Base-by-base conservation (phyloP, 2,329 filamentous ascomycete species). In the Penicillium thymicola region DNA sequence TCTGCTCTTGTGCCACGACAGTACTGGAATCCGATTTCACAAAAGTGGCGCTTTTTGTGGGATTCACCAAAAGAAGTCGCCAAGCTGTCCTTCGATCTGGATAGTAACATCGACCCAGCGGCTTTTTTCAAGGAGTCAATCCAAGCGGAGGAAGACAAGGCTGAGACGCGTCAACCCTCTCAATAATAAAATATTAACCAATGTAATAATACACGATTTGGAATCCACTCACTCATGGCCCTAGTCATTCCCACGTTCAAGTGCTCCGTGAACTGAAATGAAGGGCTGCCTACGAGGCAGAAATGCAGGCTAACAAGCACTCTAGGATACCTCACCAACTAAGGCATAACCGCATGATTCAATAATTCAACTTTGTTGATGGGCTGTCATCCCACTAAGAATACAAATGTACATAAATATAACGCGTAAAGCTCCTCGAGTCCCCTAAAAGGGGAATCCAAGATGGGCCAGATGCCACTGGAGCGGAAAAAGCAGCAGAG, bases 1-100 rank as follows among this genome's bases (percentile, higher is more conserved):
- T 71, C 69, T 34, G 60, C 59, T 38, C 43, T 73, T 16, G 66
- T 73, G 1, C 75, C 75, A 18, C 67, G 65, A 9, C 64, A 67
- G 53, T 54, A 54, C 16, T 69, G 62, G 62, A 62, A 67, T 53
- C 47, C 56, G 2, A 38, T 32, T 13, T 57, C 54, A 3, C 49
- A 67, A 11, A 71, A 65, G 55, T 64, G 59, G 51, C 38, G 48
- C 1, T 70, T 75, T 51, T 40, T 57, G 8, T 76, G 74, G 71
- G 70, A 71, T 23, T 51, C 54, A 11, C 41, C 59, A 4, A 68
- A 65, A 27, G 28, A 51, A 8, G 16, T 60, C 30, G 60, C 61
- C n/a, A 40, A 42, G 11, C 21, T 65, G 25, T 49, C 51, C 10
- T 58, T 60, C 45, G 30, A 58, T 34, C 28, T 64, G 21, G 44